Evolutionary conservation across 805 yeast species (phyloP), one percentile per base, ranked within the genome.

Genomic region (Wickerhamiella dianesei): DNA sequence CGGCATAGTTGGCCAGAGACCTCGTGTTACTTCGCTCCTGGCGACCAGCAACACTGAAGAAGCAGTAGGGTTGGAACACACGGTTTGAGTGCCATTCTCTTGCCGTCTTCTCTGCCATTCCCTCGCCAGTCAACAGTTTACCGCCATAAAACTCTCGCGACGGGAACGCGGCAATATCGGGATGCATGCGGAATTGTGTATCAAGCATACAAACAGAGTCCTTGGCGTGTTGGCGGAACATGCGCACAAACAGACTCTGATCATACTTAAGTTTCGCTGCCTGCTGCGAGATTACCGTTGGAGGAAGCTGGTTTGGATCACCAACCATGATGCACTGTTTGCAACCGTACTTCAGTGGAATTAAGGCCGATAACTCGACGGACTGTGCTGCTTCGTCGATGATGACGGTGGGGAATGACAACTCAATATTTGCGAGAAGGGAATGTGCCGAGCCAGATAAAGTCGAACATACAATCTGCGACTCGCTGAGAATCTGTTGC

Each of bases 311-410:
- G 61, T 92, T 88, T 2, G 97, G 97, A 67, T 92, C 98, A 62
- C 98, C 98, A 41, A 92, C 98, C 94, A 92, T 82, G 43, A 92
- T 81, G 66, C 97, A 89, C 47, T 79, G 77, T 50, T 73, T 79
- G 56, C 94, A 83, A 1, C 97, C 97, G 61, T 88, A 92, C 58
- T 94, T 71, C 53, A 92, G 68, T 0, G 98, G 98, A 56, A 89
- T 89, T 21, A 92, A 74, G 0, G 94, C 83, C 5, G 96, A 85
- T 35, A 89, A 61, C 60, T 89, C 98, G 37, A 92, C 88, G 76
- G 95, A 82, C 64, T 89, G 98, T 55, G 96, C 94, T 2, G 98
- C 98, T 63, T 89, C 98, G 67, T 89, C 98, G 50, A 89, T 80
- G 44, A 89, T 80, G 1, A 92, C 96, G 3, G 94, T 85, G 43